A percentile compares a stretch with the other conserved stretches of the same genome.
These are phyloP conservation scores for Stagonosporopsis vannaccii DNA, from an alignment of 2,329 filamentous ascomycete species.

Conservation along the genomic window DNA sequence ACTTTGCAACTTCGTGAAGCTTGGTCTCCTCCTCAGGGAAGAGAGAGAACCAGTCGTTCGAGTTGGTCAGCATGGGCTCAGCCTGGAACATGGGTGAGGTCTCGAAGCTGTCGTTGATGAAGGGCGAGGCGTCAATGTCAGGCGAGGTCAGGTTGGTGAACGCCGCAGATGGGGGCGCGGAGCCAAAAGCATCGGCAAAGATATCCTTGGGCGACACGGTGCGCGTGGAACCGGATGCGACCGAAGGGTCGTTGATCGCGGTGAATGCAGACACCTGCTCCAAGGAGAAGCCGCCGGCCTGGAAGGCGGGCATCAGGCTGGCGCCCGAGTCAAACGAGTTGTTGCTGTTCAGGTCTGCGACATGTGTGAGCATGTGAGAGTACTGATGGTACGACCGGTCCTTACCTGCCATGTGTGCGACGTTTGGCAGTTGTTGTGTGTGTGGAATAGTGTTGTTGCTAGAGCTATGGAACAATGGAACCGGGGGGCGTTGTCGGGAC, in stretches of 20 bases:
- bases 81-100: slow-evolving; percentile 78
- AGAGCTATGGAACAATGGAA: slow-evolving; percentile 72
- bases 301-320: slow-evolving; percentile 56
- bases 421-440: slow-evolving; percentile 29
- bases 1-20: slow-evolving; percentile 32
- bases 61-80: slow-evolving; percentile 62
- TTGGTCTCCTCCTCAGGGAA: slow-evolving; percentile 64
- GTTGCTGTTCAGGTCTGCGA: slow-evolving; percentile 48
- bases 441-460: slow-evolving; percentile 61
- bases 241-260: slow-evolving; percentile 55
- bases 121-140: slow-evolving; percentile 77
- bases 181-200: slow-evolving; percentile 72
- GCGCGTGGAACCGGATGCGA: slow-evolving; percentile 46
- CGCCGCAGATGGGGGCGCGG: slow-evolving; percentile 80
- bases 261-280: slow-evolving; percentile 51
- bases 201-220: slow-evolving; percentile 89
- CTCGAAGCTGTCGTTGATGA: slow-evolving; percentile 73
- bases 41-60: slow-evolving; percentile 73
- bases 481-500: slow-evolving; percentile 68
- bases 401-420: slow-evolving; percentile 51
- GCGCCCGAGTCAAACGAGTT: slow-evolving; percentile 56
- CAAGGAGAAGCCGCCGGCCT: slow-evolving; percentile 39
- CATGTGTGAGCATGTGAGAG: slow-evolving; percentile 38
- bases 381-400: slow-evolving; percentile 20
- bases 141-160: slow-evolving; percentile 88